Conservation (phyloP, 495 filamentous ascomycete species). For the Hypoxylon rickii region DNA sequence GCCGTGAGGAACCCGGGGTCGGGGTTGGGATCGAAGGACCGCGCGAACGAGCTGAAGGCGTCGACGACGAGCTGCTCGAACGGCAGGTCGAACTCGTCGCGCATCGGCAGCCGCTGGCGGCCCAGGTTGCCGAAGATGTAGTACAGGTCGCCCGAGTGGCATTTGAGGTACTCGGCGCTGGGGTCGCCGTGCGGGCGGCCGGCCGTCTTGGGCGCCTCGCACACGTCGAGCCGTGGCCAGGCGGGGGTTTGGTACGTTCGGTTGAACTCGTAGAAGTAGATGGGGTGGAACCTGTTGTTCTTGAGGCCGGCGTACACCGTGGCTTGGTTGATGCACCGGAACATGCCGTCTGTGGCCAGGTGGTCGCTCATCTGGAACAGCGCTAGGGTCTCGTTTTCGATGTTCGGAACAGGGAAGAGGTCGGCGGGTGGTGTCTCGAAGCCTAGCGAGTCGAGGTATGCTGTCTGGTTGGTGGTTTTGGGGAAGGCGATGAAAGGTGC, state of each 20-base stretch:
- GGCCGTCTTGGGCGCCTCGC: conserved; percentile 46
- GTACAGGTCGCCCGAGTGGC: conserved; percentile 54
- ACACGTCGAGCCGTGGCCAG: conserved; percentile 52
- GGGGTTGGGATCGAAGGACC: conserved; percentile 45
- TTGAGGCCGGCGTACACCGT: conserved; percentile 45
- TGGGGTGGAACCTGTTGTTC: conserved; percentile 37
- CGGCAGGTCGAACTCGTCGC: conserved; percentile 44
- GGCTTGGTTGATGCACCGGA: conserved; percentile 56
- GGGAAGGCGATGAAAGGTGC: conserved; percentile 52
- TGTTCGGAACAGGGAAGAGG: conserved; percentile 43
- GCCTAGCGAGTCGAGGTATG: conserved; percentile 46
- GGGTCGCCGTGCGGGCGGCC: conserved; percentile 50
- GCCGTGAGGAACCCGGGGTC: conserved; percentile 37
- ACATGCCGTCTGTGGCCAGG: conserved; percentile 54
- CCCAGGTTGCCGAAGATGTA: conserved; percentile 48
- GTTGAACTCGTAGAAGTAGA: conserved; percentile 56
- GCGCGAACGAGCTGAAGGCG: conserved; percentile 42
- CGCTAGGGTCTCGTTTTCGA: conserved; percentile 47
- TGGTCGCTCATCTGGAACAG: conserved; percentile 49
- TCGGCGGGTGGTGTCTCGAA: conserved; percentile 40
- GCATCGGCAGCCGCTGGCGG: conserved; percentile 38
- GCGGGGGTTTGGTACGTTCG: conserved; percentile 55
- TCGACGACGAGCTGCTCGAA: conserved; percentile 46
- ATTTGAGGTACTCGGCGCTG: conserved; percentile 47
- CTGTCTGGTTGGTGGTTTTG: conserved; percentile 37